Conservation (phyloP, 2,329 filamentous ascomycete species). For the Exophiala sideris region DNA sequence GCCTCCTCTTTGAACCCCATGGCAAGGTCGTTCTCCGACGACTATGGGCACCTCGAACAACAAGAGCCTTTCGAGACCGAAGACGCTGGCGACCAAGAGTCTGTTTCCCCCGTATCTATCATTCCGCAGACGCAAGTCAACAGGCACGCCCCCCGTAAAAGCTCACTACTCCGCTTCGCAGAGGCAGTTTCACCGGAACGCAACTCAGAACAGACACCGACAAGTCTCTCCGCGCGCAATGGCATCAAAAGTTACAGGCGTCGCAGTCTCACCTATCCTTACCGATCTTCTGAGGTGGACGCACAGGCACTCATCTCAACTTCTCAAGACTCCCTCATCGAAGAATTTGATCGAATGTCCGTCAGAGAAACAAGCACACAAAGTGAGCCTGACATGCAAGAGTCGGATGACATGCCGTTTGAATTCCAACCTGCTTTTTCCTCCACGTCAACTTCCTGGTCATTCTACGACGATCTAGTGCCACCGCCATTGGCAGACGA, state of each 20-base stretch:
- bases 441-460: too few relatives aligned
- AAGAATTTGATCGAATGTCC: conserved; percentile 9
- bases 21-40: neutral
- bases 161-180: conserved; percentile 27
- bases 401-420: neutral
- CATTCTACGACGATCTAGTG: too few relatives aligned
- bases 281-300: conserved; percentile 14
- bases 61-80: neutral
- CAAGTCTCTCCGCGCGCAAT: neutral
- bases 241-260: conserved; percentile 10
- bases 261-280: conserved; percentile 20
- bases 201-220: neutral
- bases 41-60: neutral
- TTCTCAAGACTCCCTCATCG: too few relatives aligned
- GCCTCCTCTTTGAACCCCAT: too few relatives aligned
- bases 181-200: conserved; percentile 19
- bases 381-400: neutral
- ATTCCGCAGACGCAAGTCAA: conserved; percentile 6
- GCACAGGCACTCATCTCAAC: too few relatives aligned
- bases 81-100: neutral
- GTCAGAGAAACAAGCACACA: neutral
- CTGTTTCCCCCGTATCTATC: conserved; percentile 5
- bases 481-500: too few relatives aligned
- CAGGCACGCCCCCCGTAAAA: conserved; percentile 27
- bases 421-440: too few relatives aligned